Evolutionary conservation across 257 asterid genomes (phyloP).

Genomic region (Solanum commersonii): DNA sequence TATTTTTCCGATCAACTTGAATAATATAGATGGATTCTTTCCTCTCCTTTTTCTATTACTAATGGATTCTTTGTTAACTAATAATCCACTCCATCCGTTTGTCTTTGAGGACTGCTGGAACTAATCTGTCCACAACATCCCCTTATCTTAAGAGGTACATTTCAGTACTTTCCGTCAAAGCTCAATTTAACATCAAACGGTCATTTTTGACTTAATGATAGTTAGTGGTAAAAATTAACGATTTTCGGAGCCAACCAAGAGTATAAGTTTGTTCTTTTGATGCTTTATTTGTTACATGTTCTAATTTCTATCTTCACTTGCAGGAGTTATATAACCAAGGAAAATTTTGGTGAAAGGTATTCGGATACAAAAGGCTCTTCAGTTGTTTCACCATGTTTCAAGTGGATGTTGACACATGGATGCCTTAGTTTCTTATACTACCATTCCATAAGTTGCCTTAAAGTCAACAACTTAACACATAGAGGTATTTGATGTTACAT

Average conservation of each 20-base stretch:
- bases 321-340: constrained; percentile 34
- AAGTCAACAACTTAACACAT: too few relatives aligned
- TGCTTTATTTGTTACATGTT: background rate
- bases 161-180: background rate
- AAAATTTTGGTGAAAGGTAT: constrained; percentile 14
- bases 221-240: background rate
- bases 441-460: too few relatives aligned
- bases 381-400: constrained; percentile 8
- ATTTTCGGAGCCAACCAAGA: background rate
- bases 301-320: background rate
- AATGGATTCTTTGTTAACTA: too few relatives aligned
- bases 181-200: background rate
- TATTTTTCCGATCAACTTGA: too few relatives aligned
- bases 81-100: too few relatives aligned
- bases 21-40: too few relatives aligned
- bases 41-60: too few relatives aligned
- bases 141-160: constrained; percentile 35
- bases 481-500: too few relatives aligned
- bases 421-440: too few relatives aligned
- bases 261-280: background rate
- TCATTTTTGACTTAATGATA: background rate
- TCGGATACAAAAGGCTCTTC: constrained; percentile 17
- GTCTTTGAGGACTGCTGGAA: background rate
- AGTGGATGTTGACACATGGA: too few relatives aligned
- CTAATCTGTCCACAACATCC: constrained; percentile 15